Conservation (phyloP, 257 asterid species). For the Perilla frutescens region DNA sequence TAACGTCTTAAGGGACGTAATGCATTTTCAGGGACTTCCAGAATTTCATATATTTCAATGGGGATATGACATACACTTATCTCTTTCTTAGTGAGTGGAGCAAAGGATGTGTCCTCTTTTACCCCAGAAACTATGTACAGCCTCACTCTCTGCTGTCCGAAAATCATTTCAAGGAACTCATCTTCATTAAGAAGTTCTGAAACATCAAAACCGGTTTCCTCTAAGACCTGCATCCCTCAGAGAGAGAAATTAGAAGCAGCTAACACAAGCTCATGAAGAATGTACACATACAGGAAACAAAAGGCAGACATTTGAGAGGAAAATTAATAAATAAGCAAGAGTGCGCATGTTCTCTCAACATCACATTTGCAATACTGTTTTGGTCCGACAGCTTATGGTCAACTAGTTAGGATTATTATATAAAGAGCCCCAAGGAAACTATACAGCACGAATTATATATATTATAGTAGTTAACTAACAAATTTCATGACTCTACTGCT, state of each 20-base stretch:
- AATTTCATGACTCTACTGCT: background rate
- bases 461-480: background rate
- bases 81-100: conserved; percentile 90
- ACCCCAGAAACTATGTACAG: conserved; percentile 81
- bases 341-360: background rate
- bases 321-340: conserved; percentile 13
- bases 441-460: background rate
- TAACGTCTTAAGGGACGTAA: background rate
- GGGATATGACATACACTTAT: conserved; percentile 68
- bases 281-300: background rate
- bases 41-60: conserved; percentile 2
- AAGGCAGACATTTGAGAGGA: background rate
- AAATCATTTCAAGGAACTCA: conserved; percentile 72
- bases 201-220: conserved; percentile 90
- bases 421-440: background rate
- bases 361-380: background rate
- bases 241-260: conserved; percentile 32
- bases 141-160: conserved; percentile 91
- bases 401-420: background rate
- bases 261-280: conserved; percentile 10
- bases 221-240: conserved; percentile 66
- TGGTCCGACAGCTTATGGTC: background rate
- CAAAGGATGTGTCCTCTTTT: conserved; percentile 78
- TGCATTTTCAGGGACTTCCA: conserved; percentile 10
- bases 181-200: conserved; percentile 75